Conservation (phyloP, 2,329 filamentous ascomycete species). For the Fusarium torulosum region DNA sequence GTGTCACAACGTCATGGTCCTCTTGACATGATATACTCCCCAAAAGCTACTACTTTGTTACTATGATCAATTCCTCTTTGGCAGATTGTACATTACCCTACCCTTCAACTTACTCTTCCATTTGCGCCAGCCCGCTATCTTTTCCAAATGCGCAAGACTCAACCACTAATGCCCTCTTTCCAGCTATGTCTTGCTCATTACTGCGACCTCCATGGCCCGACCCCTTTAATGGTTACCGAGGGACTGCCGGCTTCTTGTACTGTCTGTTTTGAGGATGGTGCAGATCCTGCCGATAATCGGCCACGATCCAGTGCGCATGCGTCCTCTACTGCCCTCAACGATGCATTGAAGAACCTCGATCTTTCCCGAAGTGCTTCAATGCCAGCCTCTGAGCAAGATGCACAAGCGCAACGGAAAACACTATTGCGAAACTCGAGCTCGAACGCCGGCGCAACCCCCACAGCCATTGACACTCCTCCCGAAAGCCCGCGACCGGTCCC, state of each 20-base stretch:
- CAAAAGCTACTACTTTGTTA: constrained; percentile 32
- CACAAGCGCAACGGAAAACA: constrained; percentile 58
- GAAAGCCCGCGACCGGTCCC: constrained; percentile 64
- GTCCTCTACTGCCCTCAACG: constrained; percentile 57
- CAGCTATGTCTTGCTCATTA: constrained; percentile 79
- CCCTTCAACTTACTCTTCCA: constrained; percentile 7
- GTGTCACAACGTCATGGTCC: constrained; percentile 44
- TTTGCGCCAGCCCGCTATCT: constrained; percentile 18
- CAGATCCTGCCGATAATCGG: constrained; percentile 50
- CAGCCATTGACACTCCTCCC: constrained; percentile 68
- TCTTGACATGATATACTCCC: constrained; percentile 38
- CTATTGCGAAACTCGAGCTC: constrained; percentile 57
- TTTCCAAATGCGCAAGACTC: constrained; percentile 48
- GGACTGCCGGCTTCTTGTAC: constrained; percentile 71
- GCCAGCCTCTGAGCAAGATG: constrained; percentile 60
- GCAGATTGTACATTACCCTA: constrained; percentile 11
- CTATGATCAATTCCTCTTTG: constrained; percentile 28
- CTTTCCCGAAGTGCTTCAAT: constrained; percentile 60
- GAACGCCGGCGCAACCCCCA: constrained; percentile 52
- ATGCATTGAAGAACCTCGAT: constrained; percentile 63
- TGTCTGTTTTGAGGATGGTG: constrained; percentile 65
- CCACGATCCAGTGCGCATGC: constrained; percentile 58
- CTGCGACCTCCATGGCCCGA: constrained; percentile 77
- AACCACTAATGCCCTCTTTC: constrained; percentile 54
- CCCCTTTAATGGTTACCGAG: constrained; percentile 77